A percentile compares a stretch with the other conserved stretches of the same genome.
phyloP scores from a whole-genome alignment of 352 stramenopile species.

The Phytopythium boreale region DNA sequence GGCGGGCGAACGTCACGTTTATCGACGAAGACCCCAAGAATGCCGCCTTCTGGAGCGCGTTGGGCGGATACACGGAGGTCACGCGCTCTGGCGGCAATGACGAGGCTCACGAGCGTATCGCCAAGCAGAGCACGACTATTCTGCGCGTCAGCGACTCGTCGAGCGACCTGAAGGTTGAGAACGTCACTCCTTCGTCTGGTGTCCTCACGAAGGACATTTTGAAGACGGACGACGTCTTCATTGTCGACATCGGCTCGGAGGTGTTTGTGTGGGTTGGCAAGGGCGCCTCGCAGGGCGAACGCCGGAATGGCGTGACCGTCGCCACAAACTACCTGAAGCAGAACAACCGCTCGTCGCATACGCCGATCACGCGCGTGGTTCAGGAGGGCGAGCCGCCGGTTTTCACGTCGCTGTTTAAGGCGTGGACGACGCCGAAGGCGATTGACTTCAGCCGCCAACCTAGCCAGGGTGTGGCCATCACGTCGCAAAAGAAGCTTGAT shows the following conservation, averaged over 20 bases:
- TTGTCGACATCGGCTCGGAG: slow-evolving; percentile 88
- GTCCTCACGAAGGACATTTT: slow-evolving; percentile 80
- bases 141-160: slow-evolving; percentile 74
- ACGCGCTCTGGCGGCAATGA: slow-evolving; percentile 57
- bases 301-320: slow-evolving; percentile 81
- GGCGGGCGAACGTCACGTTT: slow-evolving; percentile 77
- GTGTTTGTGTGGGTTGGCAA: slow-evolving; percentile 93
- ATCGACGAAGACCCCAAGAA: slow-evolving; percentile 90
- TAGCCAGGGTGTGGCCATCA: slow-evolving; percentile 39
- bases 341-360: slow-evolving; percentile 47
- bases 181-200: slow-evolving; percentile 66
- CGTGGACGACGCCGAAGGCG: slow-evolving; percentile 66
- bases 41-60: slow-evolving; percentile 88
- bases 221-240: slow-evolving; percentile 89
- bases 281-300: slow-evolving; percentile 75
- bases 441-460: slow-evolving; percentile 65
- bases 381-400: slow-evolving; percentile 79
- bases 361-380: slow-evolving; percentile 79
- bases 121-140: slow-evolving; percentile 67
- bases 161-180: slow-evolving; percentile 45
- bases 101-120: slow-evolving; percentile 54
- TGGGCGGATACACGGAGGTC: slow-evolving; percentile 85
- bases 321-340: slow-evolving; percentile 85
- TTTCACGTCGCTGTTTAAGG: slow-evolving; percentile 86
- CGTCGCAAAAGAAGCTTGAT: slow-evolving; percentile 48